Conservation (phyloP, 495 filamentous ascomycete species). For the Aspergillus saccharolyticus region DNA sequence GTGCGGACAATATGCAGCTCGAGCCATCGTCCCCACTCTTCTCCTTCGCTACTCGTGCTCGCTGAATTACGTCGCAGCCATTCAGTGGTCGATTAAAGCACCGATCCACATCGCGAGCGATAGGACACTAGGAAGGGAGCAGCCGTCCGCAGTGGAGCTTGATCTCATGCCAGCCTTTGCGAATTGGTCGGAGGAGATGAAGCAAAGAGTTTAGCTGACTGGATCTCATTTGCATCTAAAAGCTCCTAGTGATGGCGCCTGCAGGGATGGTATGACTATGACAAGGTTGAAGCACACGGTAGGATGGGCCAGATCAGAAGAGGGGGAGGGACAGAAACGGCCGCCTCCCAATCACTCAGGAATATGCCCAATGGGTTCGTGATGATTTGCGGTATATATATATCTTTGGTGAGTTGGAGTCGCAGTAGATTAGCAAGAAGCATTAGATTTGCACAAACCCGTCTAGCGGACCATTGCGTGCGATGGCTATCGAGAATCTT, state of each 20-base stretch:
- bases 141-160: not conserved
- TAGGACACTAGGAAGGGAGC: not conserved
- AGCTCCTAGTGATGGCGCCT: not conserved
- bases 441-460: too few relatives aligned
- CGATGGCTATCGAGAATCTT: constrained; percentile 5
- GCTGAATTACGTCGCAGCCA: not conserved
- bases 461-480: too few relatives aligned
- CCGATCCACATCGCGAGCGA: not conserved
- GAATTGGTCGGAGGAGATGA: not conserved
- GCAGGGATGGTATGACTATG: not conserved
- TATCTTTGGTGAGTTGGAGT: too few relatives aligned
- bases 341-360: not conserved
- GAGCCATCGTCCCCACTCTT: not conserved
- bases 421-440: too few relatives aligned
- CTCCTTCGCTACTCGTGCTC: not conserved
- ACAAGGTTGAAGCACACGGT: not conserved
- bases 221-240: not conserved
- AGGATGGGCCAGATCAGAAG: not conserved
- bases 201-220: not conserved
- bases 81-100: not conserved
- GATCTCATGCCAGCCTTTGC: not conserved
- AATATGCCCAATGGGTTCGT: not conserved
- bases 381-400: too few relatives aligned
- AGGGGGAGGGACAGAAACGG: not conserved
- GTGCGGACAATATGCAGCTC: not conserved